Percentiles rank a stretch among this genome's conserved stretches.
These are phyloP conservation scores for Sugiyamaella japonica DNA, from an alignment of 1,139 yeast genomes.

Conservation along the genomic window DNA sequence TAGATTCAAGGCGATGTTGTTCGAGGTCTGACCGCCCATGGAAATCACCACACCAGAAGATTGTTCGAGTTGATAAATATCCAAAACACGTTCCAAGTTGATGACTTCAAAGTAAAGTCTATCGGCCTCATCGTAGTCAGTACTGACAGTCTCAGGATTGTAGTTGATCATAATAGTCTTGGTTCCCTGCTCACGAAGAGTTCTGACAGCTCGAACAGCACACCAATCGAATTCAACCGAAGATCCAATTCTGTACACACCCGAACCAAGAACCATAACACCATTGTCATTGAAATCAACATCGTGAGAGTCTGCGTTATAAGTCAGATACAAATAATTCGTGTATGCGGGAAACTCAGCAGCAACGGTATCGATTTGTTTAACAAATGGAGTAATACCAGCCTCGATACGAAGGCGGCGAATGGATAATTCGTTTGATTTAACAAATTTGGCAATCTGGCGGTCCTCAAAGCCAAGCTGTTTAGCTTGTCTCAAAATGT, in stretches of 20 bases:
- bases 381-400: slow-evolving; percentile 89
- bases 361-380: slow-evolving; percentile 97
- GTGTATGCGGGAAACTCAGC: slow-evolving; percentile 99
- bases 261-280: slow-evolving; percentile 87
- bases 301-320: slow-evolving; percentile 90
- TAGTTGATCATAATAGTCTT: slow-evolving; percentile 97
- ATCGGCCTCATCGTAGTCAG: slow-evolving; percentile 98
- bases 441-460: slow-evolving; percentile 88
- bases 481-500: slow-evolving; percentile 79
- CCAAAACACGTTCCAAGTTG: slow-evolving; percentile 91
- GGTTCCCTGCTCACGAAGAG: slow-evolving; percentile 80
- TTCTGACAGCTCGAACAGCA: slow-evolving; percentile 93
- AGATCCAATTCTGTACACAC: slow-evolving; percentile 93
- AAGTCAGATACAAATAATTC: slow-evolving; percentile 91
- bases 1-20: slow-evolving; percentile 90
- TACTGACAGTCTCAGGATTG: slow-evolving; percentile 97
- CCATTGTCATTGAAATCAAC: slow-evolving; percentile 82
- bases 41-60: slow-evolving; percentile 93
- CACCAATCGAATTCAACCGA: slow-evolving; percentile 97
- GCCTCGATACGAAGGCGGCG: slow-evolving; percentile 87
- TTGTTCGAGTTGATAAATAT: slow-evolving; percentile 90
- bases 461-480: slow-evolving; percentile 97
- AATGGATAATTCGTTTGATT: slow-evolving; percentile 90
- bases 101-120: slow-evolving; percentile 95
- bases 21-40: slow-evolving; percentile 99